These are phyloP conservation scores for Heracleum sosnowskyi DNA, from an alignment of 129 eudicot genomes.

Conservation along the genomic window DNA sequence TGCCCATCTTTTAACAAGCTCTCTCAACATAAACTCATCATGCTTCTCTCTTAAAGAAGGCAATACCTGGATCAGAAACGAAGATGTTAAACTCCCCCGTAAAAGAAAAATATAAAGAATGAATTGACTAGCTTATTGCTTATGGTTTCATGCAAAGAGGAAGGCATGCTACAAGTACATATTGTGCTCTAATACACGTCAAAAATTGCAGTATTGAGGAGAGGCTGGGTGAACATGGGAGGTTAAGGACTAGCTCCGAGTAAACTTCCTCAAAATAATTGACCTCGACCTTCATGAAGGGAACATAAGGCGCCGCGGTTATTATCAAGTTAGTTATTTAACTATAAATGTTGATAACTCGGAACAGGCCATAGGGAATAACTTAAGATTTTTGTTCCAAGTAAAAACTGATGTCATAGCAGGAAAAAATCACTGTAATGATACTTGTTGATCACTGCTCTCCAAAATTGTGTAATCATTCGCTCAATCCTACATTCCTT, in stretches of 20 bases:
- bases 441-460: not conserved
- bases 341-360: no score
- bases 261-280: not conserved
- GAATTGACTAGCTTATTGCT: not conserved
- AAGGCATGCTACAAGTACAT: not conserved
- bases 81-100: not conserved
- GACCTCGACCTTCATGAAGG: not conserved
- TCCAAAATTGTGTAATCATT: not conserved
- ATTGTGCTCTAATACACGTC: not conserved
- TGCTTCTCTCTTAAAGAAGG: constrained; percentile 81
- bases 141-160: not conserved
- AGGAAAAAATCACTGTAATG: not conserved
- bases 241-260: not conserved
- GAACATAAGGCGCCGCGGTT: not conserved
- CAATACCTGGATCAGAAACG: constrained; percentile 45
- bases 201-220: no score
- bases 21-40: constrained; percentile 92
- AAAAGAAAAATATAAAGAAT: not conserved
- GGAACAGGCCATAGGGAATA: no score
- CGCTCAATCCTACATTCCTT: not conserved
- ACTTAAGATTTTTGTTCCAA: no score
- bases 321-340: not conserved
- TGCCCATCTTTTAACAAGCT: constrained; percentile 89
- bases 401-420: not conserved
- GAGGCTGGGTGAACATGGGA: not conserved